Evolutionary conservation across 2,329 filamentous ascomycete species (phyloP), one percentile per base, ranked within the genome.

Genomic region (Cladophialophora immunda): DNA sequence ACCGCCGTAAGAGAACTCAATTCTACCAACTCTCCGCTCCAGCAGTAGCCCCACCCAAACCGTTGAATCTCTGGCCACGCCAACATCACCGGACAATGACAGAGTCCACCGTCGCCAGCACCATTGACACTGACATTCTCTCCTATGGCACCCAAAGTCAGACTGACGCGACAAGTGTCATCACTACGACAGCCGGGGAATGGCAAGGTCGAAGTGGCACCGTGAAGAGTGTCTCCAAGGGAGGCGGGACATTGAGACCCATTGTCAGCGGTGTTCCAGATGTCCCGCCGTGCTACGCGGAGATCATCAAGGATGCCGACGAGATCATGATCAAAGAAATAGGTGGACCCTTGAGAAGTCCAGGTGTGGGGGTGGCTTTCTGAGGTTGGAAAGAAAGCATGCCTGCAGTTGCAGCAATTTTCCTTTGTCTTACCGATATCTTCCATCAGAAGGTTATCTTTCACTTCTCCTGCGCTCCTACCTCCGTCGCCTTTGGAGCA

Each of bases 1-100:
- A 71, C 53, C 71, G 71, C 11, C 67, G 66, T 8, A 72, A 70
- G 50, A 56, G 71, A 9, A 66, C 71, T 36, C 67, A 71, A 36
- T 73, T 73, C 65, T 73, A 73, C 38, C 68, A 70, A 57, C 63
- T 72, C 19, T 69, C 70, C 4, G 58, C 71, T 1, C 55, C 64
- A 32, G 67, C 70, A 1, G 58, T 65, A n/a, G 56, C 64, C 29
- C 62, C 70, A 13, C 66, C 70, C 6, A 67, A 66, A 53, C 62
- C 63, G n/a, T 52, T 71, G 63, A 55, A 32, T 30, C 57, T 68
- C 25, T 63, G 41, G 38, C 66, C 64, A 29, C 54, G 32, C 34
- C 68, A 70, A 22, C 68, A 70, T 56, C 65, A 68, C 53, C 64
- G 69, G 45, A 72, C 71, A 13, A 64, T 67, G 66, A 73, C 71